Percentiles rank a stretch among this genome's conserved stretches.
These are phyloP conservation scores for Rhodotorula sphaerocarpa DNA, from an alignment of 768 basidiomycete genomes.

Conservation along the genomic window DNA sequence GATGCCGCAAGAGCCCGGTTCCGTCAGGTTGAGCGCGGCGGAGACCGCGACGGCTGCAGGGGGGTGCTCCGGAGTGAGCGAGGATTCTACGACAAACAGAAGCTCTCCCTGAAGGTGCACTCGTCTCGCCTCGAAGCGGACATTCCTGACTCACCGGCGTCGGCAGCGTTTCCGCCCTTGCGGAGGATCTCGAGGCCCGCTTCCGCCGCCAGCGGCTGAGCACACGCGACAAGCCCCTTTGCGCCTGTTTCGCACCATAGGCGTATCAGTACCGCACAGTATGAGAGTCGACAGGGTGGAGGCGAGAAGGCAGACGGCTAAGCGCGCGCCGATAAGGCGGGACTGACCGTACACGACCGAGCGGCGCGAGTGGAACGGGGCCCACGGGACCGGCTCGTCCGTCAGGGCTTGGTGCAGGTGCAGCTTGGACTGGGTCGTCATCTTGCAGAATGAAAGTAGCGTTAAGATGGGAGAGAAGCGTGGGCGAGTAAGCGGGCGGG, in stretches of 20 bases:
- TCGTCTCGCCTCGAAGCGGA: neutral
- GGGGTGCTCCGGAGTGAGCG: no score
- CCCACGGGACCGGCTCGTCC: slow-evolving; percentile 44
- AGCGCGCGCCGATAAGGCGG: no score
- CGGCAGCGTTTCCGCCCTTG: slow-evolving; percentile 84
- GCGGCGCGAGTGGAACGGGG: slow-evolving; percentile 70
- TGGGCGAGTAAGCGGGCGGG: no score
- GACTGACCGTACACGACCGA: slow-evolving; percentile 67
- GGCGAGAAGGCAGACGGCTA: no score
- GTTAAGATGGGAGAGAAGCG: no score
- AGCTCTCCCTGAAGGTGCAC: no score
- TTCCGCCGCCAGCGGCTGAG: slow-evolving; percentile 82
- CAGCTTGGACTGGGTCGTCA: slow-evolving; percentile 9
- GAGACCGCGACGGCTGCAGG: slow-evolving; percentile 76
- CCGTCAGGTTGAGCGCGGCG: slow-evolving; percentile 83
- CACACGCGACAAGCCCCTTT: slow-evolving; percentile 77
- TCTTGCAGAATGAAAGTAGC: no score
- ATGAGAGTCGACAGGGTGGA: no score
- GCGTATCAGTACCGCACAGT: no score
- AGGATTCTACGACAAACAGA: slow-evolving; percentile 51
- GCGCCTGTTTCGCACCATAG: slow-evolving; percentile 42
- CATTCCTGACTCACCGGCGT: slow-evolving; percentile 46
- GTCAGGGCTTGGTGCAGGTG: slow-evolving; percentile 12
- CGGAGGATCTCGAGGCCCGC: slow-evolving; percentile 84
- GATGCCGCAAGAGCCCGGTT: slow-evolving; percentile 75